Evolutionary conservation across 306 rosid species (phyloP), one percentile per base, ranked within the genome.

Genomic region (Boehmeria nivea): DNA sequence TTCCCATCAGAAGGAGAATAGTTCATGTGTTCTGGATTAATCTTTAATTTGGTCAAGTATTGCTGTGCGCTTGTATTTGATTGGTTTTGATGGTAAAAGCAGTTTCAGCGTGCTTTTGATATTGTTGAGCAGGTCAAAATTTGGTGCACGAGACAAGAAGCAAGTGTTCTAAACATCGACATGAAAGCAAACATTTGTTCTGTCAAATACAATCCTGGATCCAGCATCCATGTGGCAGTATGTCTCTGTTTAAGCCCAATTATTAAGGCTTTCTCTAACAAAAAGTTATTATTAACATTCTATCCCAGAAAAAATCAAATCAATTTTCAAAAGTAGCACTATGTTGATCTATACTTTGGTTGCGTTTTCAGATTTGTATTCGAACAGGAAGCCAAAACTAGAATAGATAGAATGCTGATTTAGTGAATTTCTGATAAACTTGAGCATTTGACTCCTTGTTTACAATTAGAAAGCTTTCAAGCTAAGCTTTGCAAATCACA

Each of bases 121-220:
- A 27, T 40, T 43, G 13, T 59, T 19, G 55, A n/a, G 43, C 80
- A 83, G 98, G 95, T 86, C 67, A 84, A 90, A 84, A 72, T 86
- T 58, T 87, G 95, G 95, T 76, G 88, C 74, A 76, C 86, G 16
- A 83, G 60, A 26, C 88, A 90, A 72, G 97, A 83, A 75, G 71
- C 80, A 61, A 90, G 97, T 24, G 89, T 76, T 59, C 60, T 74
- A 39, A 86, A 78, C 73, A 86, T 90, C 63, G 82, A 86, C 64
- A 82, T 86, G 95, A 90, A 90, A 76, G 97, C 97, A 48, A 90
- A 90, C 70, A 81, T 90, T 63, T 90, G 97, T 63, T 90, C 90
- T 48, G 97, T 90, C 76, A 79, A 90, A 71, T 90, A 79, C 74
- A 83, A 86, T 76, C 94, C 95, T 57, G 97, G 89, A 81, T 84